A percentile compares a stretch with the other conserved stretches of the same genome.
Conservation (phyloP, 257 asterid species). For the Capsicum rhomboideum region DNA sequence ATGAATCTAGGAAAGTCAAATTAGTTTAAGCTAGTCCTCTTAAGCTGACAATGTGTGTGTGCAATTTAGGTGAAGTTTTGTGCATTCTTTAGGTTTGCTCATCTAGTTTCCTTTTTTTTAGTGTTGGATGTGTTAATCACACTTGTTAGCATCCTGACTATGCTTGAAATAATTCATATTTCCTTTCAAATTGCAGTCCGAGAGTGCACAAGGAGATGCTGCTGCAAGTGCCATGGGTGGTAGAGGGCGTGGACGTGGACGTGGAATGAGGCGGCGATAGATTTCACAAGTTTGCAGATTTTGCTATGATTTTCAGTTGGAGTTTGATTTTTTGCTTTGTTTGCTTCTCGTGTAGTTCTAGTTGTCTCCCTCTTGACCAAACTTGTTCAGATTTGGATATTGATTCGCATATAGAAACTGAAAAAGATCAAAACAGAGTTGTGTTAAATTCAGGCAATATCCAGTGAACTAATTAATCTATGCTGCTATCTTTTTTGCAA, state of each 20-base stretch:
- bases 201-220: conserved; percentile 99
- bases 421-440: neutral
- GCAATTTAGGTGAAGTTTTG: neutral
- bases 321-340: neutral
- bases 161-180: neutral
- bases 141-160: neutral
- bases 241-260: conserved; percentile 82
- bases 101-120: neutral
- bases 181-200: conserved; percentile 47
- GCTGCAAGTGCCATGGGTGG: conserved; percentile 80
- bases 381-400: neutral
- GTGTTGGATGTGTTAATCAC: neutral
- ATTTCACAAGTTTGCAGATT: conserved; percentile 5
- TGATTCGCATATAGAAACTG: neutral
- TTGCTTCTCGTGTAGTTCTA: neutral
- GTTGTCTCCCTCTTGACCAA: neutral
- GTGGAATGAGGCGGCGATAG: conserved; percentile 89
- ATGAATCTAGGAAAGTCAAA: neutral
- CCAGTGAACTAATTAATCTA: neutral
- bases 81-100: neutral
- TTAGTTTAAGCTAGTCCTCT: neutral
- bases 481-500: neutral
- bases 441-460: neutral
- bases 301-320: neutral
- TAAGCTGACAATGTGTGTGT: neutral